Evolutionary conservation across 2,329 filamentous ascomycete genomes (phyloP), one percentile per base, ranked within the genome.

Genomic region (Fusarium sp.): DNA sequence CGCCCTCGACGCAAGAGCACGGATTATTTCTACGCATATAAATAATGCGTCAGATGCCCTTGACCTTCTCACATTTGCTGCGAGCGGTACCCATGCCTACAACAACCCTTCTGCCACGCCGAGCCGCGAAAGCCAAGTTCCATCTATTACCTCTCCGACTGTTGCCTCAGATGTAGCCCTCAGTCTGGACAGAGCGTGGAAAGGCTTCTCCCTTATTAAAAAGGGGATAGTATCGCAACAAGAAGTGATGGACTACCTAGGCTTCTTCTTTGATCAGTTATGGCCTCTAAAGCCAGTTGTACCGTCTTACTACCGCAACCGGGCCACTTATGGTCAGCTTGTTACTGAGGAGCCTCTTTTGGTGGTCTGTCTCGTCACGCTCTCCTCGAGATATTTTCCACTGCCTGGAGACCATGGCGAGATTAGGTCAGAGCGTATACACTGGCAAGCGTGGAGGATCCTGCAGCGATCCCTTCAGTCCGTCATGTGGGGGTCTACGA

Each of bases 241-340:
- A 28, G 68, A 73, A 48, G 59, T 73, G 3, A 41, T 59, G 1
- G 68, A 65, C 10, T 73, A 68, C 4, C 17, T 73, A 8, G 45
- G 36, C 26, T 73, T 73, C 47, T 73, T 71, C 59, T 71, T 73
- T 20, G 41, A 65, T 7, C 35, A n/a, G 4, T 26, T 71, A 4
- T 73, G 67, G 70, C 68, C 68, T n/a, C 17, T 73, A 5, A 73
- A 73, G 14, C 70, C 70, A 11, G 68, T 73, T 7, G 35, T 73
- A 1, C 68, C 63, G 2, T 35, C 68, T 17, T 59, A 69, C 42
- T 73, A 69, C 17, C 68, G 63, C 20, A 61, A 62, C n/a, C 58
- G 14, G 33, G 13, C 17, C 7, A 51, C 33, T 12, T 59, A 71
- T 47, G 20, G 26, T 7, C 68, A 62, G 6, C 63, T 73, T 7